These are phyloP conservation scores for Mollisiaceae sp. DNA, from an alignment of 2,329 filamentous ascomycete genomes.

Conservation along the genomic window DNA sequence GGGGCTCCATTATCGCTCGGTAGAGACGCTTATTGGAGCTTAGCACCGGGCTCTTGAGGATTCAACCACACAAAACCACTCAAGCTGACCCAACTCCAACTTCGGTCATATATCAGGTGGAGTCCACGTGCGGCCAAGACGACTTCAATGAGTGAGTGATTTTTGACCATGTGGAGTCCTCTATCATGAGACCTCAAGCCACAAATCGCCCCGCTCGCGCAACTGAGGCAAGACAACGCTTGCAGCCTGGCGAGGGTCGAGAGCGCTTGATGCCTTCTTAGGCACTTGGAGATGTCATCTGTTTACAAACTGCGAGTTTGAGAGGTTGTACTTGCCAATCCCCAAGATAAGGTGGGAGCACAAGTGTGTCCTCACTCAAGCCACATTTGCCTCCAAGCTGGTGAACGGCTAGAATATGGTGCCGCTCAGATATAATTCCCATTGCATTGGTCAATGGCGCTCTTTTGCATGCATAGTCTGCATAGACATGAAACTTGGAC, in stretches of 20 bases:
- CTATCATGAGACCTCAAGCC: slow-evolving; percentile 7
- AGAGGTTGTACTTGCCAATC: neutral
- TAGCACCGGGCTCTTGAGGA: neutral
- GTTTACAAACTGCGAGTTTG: neutral
- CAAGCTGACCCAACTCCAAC: neutral
- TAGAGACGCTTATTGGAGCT: neutral
- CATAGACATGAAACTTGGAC: slow-evolving; percentile 9
- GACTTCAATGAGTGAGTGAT: neutral
- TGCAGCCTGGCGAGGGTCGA: neutral
- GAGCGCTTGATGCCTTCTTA: no score
- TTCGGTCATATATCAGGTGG: slow-evolving; percentile 12
- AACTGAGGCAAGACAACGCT: no score
- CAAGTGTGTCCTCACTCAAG: slow-evolving; percentile 5
- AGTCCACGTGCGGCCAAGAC: neutral
- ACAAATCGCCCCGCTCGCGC: neutral
- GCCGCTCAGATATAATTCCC: neutral
- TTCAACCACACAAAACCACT: neutral
- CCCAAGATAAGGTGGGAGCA: slow-evolving; percentile 7
- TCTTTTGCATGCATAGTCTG: slow-evolving; percentile 1
- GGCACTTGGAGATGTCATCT: neutral
- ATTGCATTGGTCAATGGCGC: neutral
- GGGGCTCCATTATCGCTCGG: neutral
- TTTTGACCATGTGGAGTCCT: neutral
- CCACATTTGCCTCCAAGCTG: neutral
- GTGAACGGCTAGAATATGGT: neutral